Evolutionary conservation across 1,284 basidiomycete genomes (phyloP).

Genomic region (Marasmius sp.): DNA sequence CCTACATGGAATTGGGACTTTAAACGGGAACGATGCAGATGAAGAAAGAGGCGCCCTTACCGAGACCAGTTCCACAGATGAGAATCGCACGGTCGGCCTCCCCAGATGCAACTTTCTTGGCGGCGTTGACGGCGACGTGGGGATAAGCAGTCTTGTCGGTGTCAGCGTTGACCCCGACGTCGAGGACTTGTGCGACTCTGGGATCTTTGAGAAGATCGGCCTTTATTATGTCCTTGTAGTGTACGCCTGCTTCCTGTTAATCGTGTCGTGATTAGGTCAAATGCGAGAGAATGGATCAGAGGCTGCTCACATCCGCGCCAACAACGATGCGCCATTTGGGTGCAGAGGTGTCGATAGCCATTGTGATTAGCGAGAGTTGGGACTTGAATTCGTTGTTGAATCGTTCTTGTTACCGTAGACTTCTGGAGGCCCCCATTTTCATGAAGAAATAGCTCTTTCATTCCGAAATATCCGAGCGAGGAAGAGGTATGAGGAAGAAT

Average conservation of each 20-base stretch:
- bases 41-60: slow-evolving; percentile 4
- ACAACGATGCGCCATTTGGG: slow-evolving; percentile 16
- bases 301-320: slow-evolving; percentile 16
- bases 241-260: slow-evolving; percentile 16
- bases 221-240: slow-evolving; percentile 16
- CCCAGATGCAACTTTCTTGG: slow-evolving; percentile 14
- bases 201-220: slow-evolving; percentile 18
- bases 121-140: slow-evolving; percentile 17
- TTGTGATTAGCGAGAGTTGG: neutral
- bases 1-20: slow-evolving; percentile 3
- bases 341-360: neutral
- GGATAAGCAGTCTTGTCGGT: slow-evolving; percentile 18
- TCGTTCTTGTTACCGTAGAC: no score
- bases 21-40: neutral
- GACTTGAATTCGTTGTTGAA: neutral
- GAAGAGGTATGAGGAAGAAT: no score
- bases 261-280: neutral
- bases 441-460: no score
- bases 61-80: slow-evolving; percentile 19
- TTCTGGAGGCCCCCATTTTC: no score
- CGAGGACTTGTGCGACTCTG: slow-evolving; percentile 14
- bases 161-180: slow-evolving; percentile 16
- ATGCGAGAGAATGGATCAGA: neutral
- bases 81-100: slow-evolving; percentile 16
- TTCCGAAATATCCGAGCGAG: no score